A percentile compares a stretch with the other conserved stretches of the same genome.
phyloP scores from a whole-genome alignment of 1,139 yeast species.

The Kluyveromyces sp. region DNA sequence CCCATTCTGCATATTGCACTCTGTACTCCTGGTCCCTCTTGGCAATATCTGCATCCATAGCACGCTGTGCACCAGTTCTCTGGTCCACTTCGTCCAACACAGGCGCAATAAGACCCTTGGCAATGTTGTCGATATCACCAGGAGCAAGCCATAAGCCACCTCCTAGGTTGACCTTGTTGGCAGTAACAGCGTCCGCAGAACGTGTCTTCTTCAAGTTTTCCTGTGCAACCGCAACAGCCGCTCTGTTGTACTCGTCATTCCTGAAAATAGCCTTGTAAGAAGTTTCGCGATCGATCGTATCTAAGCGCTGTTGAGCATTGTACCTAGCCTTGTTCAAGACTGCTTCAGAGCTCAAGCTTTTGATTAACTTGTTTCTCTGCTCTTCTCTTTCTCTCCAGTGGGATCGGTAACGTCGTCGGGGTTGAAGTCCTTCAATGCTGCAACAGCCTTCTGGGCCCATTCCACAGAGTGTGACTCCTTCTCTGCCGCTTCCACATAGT shows the following conservation, averaged over 20 bases:
- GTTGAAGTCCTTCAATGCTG: constrained; percentile 36
- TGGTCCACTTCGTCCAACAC: constrained; percentile 68
- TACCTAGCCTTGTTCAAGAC: constrained; percentile 56
- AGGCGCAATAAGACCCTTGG: constrained; percentile 76
- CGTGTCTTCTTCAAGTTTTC: constrained; percentile 27
- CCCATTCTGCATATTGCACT: constrained; percentile 22
- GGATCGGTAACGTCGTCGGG: constrained; percentile 13
- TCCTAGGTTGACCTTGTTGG: constrained; percentile 55
- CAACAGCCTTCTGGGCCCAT: constrained; percentile 41
- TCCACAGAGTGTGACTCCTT: constrained; percentile 14
- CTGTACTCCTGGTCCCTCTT: constrained; percentile 39
- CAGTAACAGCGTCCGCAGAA: constrained; percentile 11
- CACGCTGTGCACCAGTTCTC: constrained; percentile 68
- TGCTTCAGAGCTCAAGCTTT: constrained; percentile 32
- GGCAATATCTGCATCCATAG: constrained; percentile 52
- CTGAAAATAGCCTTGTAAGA: constrained; percentile 31
- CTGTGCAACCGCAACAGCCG: constrained; percentile 61
- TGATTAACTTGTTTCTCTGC: constrained; percentile 11
- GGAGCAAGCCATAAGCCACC: constrained; percentile 80
- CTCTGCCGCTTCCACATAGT: constrained; percentile 9
- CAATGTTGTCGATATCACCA: constrained; percentile 72
- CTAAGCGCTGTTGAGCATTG: constrained; percentile 48
- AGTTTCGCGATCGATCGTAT: constrained; percentile 34
- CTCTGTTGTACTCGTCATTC: constrained; percentile 36
- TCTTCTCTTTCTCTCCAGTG: constrained; percentile 6